These are phyloP conservation scores for Leccinum disarticulatum DNA, from an alignment of 768 basidiomycete genomes.

Conservation along the genomic window DNA sequence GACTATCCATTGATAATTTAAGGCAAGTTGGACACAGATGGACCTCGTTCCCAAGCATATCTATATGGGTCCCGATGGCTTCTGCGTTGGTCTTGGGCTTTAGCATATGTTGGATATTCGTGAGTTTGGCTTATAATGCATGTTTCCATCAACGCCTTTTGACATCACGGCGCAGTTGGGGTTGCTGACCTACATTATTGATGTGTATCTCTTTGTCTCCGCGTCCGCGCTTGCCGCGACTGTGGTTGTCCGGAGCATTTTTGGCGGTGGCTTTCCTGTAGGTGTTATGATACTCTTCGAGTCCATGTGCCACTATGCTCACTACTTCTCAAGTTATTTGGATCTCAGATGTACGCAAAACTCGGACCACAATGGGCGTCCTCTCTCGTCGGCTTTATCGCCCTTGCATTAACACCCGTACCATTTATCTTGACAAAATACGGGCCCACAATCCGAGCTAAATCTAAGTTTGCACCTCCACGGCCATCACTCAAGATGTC, in stretches of 20 bases:
- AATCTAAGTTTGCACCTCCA: constrained; percentile 44
- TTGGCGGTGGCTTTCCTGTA: constrained; percentile 50
- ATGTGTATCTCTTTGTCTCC: constrained; percentile 53
- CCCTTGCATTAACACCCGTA: constrained; percentile 51
- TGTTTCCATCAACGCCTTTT: background rate
- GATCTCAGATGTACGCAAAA: constrained; percentile 50
- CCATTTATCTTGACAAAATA: constrained; percentile 48
- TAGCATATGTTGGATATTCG: constrained; percentile 53
- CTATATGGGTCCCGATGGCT: constrained; percentile 53
- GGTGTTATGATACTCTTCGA: background rate
- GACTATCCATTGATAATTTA: background rate
- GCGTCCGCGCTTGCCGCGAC: constrained; percentile 57
- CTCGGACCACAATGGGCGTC: constrained; percentile 60
- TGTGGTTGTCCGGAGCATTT: constrained; percentile 52
- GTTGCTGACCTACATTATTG: constrained; percentile 61
- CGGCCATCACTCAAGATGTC: constrained; percentile 12
- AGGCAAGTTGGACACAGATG: constrained; percentile 38
- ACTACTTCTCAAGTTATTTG: constrained; percentile 40
- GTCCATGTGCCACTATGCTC: background rate
- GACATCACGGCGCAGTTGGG: constrained; percentile 38
- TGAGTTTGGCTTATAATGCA: constrained; percentile 30
- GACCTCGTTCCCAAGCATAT: constrained; percentile 55
- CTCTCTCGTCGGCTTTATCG: constrained; percentile 52
- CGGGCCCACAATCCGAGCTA: constrained; percentile 42
- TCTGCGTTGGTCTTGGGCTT: constrained; percentile 53